Percentiles rank a stretch among this genome's conserved stretches.
phyloP scores from a whole-genome alignment of 768 basidiomycete species.

The Daedaleopsis nitida region DNA sequence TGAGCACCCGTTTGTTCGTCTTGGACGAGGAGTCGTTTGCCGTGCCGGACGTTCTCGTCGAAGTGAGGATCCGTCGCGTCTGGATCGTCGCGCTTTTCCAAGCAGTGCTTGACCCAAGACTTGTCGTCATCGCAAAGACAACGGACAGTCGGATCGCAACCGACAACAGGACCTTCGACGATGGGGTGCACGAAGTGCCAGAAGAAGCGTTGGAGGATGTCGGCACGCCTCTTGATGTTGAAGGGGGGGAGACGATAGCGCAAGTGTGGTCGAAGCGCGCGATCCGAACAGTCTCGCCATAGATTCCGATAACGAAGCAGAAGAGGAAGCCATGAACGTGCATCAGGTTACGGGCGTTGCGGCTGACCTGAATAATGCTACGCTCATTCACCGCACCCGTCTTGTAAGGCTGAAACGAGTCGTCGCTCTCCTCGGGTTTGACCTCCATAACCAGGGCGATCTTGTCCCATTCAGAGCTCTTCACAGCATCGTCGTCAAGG shows the following conservation, averaged over 20 bases:
- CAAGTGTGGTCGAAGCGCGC: conserved; percentile 14
- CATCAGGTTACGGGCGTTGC: conserved; percentile 10
- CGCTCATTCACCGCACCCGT: not conserved
- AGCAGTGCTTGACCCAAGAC: not conserved
- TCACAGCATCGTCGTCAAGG: not conserved
- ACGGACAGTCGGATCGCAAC: conserved; percentile 14
- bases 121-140: no score
- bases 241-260: conserved; percentile 2
- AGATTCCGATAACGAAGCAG: conserved; percentile 12
- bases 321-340: conserved; percentile 4
- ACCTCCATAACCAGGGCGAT: not conserved
- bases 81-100: not conserved
- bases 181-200: conserved; percentile 13
- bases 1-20: not conserved
- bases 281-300: conserved; percentile 7
- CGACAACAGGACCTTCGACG: conserved; percentile 4
- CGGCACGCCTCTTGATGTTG: not conserved
- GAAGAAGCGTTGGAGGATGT: conserved; percentile 6
- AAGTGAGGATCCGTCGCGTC: not conserved
- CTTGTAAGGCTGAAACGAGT: not conserved
- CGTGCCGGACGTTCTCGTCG: not conserved
- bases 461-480: not conserved
- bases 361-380: not conserved
- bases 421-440: not conserved
- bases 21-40: not conserved